A percentile compares a stretch with the other conserved stretches of the same genome.
These are phyloP conservation scores for Ophiostoma triangulosporum DNA, from an alignment of 2,329 filamentous ascomycete genomes.

Conservation along the genomic window DNA sequence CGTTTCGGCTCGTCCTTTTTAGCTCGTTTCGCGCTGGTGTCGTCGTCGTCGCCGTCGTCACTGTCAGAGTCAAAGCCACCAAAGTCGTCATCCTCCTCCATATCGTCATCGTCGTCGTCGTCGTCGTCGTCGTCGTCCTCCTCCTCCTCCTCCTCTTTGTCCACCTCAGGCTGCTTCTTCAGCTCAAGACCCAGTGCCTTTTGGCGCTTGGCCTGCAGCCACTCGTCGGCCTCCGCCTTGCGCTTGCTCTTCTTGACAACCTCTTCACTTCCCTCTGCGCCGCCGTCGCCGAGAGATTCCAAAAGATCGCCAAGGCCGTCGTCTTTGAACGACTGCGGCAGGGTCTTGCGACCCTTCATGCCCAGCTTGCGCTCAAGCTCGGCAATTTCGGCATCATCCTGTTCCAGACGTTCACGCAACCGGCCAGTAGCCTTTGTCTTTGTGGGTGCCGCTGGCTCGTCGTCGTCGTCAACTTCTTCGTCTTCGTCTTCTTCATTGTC, in stretches of 20 bases:
- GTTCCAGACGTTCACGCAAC: slow-evolving; percentile 51
- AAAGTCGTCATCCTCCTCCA: slow-evolving; percentile 15
- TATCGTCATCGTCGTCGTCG: slow-evolving; percentile 18
- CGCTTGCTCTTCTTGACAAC: slow-evolving; percentile 47
- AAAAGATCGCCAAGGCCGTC: slow-evolving; percentile 72
- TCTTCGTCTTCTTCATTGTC: slow-evolving; percentile 13
- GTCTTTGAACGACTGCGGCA: slow-evolving; percentile 61
- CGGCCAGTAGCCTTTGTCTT: slow-evolving; percentile 20
- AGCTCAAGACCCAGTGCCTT: slow-evolving; percentile 26
- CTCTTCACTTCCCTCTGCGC: slow-evolving; percentile 29
- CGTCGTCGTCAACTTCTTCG: slow-evolving; percentile 17
- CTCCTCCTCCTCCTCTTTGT: slow-evolving; percentile 18
- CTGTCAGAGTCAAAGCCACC: slow-evolving; percentile 10
- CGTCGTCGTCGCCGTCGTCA: slow-evolving; percentile 16
- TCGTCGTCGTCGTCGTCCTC: slow-evolving; percentile 13
- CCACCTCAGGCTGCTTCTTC: slow-evolving; percentile 13
- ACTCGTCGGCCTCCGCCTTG: slow-evolving; percentile 44
- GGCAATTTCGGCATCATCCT: slow-evolving; percentile 82
- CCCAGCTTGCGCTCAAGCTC: slow-evolving; percentile 79
- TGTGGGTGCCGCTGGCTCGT: slow-evolving; percentile 9
- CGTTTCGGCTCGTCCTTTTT: slow-evolving; percentile 14
- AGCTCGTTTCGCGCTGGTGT: neutral
- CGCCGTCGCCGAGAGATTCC: slow-evolving; percentile 30
- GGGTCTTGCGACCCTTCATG: slow-evolving; percentile 60
- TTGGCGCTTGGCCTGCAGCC: slow-evolving; percentile 44